These are phyloP conservation scores for Candida berthetii DNA, from an alignment of 805 yeast species.

Conservation along the genomic window DNA sequence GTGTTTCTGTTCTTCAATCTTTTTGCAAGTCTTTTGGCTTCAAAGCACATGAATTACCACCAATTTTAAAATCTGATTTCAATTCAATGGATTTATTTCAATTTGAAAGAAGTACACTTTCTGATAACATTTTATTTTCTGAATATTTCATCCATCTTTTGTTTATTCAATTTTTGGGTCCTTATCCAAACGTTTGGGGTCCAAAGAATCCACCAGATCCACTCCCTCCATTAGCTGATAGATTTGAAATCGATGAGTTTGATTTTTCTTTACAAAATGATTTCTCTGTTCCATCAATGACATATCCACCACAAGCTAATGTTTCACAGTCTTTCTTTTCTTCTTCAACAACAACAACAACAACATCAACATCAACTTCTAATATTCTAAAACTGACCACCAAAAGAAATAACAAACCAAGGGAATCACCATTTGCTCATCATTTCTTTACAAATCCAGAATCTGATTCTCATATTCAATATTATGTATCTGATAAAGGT, in stretches of 20 bases:
- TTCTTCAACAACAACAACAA: constrained; percentile 1
- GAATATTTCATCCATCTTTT: constrained; percentile 60
- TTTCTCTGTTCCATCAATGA: neutral
- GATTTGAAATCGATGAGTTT: constrained; percentile 25
- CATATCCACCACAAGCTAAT: neutral
- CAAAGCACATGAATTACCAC: constrained; percentile 29
- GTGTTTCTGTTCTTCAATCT: constrained; percentile 60
- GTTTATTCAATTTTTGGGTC: constrained; percentile 59
- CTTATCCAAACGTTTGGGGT: constrained; percentile 64
- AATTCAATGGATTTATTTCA: constrained; percentile 68
- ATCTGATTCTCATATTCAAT: constrained; percentile 75
- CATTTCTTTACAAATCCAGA: constrained; percentile 83
- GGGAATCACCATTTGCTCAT: constrained; percentile 64
- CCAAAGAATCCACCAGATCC: constrained; percentile 46
- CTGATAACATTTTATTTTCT: constrained; percentile 57
- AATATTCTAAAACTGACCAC: neutral
- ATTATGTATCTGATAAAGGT: constrained; percentile 64
- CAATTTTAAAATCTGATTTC: constrained; percentile 45
- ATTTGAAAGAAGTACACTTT: constrained; percentile 56
- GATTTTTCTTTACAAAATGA: constrained; percentile 23
- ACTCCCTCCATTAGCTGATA: constrained; percentile 30
- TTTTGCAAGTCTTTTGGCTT: constrained; percentile 57
- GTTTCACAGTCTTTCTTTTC: neutral
- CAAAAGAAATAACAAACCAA: constrained; percentile 4
- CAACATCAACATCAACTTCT: neutral